Evolutionary conservation across 495 filamentous ascomycete species (phyloP).

Genomic region (Lentithecium fluviatile): DNA sequence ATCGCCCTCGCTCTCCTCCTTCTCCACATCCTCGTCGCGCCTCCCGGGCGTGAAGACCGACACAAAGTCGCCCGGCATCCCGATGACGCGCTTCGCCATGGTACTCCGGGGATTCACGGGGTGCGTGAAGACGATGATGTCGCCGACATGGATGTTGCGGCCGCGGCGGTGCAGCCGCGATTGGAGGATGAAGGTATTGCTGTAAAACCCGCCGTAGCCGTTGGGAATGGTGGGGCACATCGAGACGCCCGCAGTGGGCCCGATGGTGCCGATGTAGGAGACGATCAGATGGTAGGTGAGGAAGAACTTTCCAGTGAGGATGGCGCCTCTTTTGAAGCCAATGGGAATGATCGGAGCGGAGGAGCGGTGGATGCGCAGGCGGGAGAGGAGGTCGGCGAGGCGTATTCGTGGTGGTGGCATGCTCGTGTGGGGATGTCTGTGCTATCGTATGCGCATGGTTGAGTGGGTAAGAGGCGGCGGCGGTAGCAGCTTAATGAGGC

Average conservation of each 20-base stretch:
- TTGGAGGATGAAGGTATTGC: constrained; percentile 40
- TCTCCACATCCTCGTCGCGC: not conserved
- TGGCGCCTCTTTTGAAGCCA: not conserved
- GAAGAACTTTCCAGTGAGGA: constrained; percentile 11
- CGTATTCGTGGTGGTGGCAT: constrained; percentile 16
- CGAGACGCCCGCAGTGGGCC: constrained; percentile 28
- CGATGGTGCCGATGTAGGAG: constrained; percentile 34
- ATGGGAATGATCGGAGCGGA: not conserved
- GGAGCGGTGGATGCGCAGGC: constrained; percentile 5
- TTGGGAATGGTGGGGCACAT: constrained; percentile 42
- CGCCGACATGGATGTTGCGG: constrained; percentile 69
- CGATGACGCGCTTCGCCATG: constrained; percentile 75
- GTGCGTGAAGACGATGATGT: constrained; percentile 74
- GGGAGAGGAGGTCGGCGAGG: constrained; percentile 10
- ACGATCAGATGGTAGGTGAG: constrained; percentile 32
- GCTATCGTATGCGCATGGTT: constrained; percentile 14
- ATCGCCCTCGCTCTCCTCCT: constrained; percentile 47
- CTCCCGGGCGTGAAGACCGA: constrained; percentile 60
- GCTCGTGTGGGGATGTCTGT: not conserved
- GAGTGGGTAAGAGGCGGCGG: not conserved
- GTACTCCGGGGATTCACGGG: constrained; percentile 51
- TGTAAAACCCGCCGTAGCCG: not conserved
- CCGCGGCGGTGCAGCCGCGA: constrained; percentile 65
- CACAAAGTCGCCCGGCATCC: constrained; percentile 89
- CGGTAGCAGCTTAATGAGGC: not conserved